Conservation (phyloP, 1,284 basidiomycete genomes). For the Ganoderma boninense region DNA sequence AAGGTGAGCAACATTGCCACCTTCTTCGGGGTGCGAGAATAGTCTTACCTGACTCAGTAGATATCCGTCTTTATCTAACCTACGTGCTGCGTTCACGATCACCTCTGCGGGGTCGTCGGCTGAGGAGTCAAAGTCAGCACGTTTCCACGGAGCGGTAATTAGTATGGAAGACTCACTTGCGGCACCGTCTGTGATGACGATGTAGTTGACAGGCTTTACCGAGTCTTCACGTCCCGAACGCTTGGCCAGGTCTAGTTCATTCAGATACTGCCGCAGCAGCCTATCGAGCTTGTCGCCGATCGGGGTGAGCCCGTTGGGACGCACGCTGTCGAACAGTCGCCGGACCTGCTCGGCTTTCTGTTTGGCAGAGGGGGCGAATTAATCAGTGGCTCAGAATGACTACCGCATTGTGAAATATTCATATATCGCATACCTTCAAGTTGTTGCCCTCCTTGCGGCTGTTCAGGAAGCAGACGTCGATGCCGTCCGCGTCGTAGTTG, state of each 20-base stretch:
- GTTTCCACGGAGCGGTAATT: not conserved
- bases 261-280: constrained; percentile 55
- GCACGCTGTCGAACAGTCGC: constrained; percentile 52
- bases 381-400: not conserved
- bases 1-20: constrained; percentile 33
- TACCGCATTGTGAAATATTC: too few species aligned
- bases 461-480: constrained; percentile 62
- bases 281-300: constrained; percentile 58
- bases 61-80: constrained; percentile 56
- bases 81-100: constrained; percentile 56
- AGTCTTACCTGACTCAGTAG: constrained; percentile 59
- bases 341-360: constrained; percentile 42
- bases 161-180: constrained; percentile 51
- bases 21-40: not conserved
- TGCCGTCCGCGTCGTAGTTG: constrained; percentile 56
- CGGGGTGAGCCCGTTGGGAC: constrained; percentile 55
- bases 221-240: constrained; percentile 40
- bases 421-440: constrained; percentile 45
- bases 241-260: constrained; percentile 50
- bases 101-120: constrained; percentile 60
- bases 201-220: constrained; percentile 65
- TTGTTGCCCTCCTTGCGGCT: constrained; percentile 40
- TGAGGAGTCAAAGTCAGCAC: constrained; percentile 28
- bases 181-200: constrained; percentile 70
- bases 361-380: not conserved